Evolutionary conservation across 2,329 filamentous ascomycete species (phyloP), one percentile per base, ranked within the genome.

Genomic region (Trichophyton benhamiae): DNA sequence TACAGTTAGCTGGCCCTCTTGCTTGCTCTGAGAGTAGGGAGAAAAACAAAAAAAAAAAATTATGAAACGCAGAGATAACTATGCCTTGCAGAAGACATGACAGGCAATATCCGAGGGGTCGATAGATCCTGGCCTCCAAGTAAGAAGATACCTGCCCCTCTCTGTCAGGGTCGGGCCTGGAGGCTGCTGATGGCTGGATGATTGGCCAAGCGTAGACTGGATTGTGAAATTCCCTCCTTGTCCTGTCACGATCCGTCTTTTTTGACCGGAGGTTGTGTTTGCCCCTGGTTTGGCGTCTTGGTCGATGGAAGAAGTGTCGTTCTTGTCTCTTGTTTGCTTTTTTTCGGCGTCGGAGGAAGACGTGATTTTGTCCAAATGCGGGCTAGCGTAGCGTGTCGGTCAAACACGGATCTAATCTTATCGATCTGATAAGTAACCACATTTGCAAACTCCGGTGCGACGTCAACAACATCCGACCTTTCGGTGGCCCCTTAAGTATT

Each of bases 361-460:
- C 22, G 49, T 55, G 49, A 38, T 27, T n/a, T 11, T 11, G 49
- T 33, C 49, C 49, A n/a, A 17, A 55, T 9, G 27, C 49, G 49
- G 30, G 38, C 53, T 38, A 57, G 36, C 30, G 53, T 30, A 3
- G 30, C 7, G 7, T 42, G 53, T 57, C 55, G 55, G 55, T 59
- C 41, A 59, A 59, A 59, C 58, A 25, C 62, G 63, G 63, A 65
- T 65, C 63, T 65, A 65, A 65, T 65, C 62, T 65, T 60, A 63
- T 63, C 63, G 63, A 53, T 52, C 53, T 55, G 41, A 58, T 63
- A 66, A 48, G 57, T 60, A 58, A 62, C 60, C 33, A 7, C 42
- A 61, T 62, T 52, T 63, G 60, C 60, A 48, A 55, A 25, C 27
- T 41, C 53, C n/a, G 17, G 53, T 57, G n/a, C 30, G 9, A 58